Conservation (phyloP, 352 stramenopile genomes). For the Pythium pectinolyticum region DNA sequence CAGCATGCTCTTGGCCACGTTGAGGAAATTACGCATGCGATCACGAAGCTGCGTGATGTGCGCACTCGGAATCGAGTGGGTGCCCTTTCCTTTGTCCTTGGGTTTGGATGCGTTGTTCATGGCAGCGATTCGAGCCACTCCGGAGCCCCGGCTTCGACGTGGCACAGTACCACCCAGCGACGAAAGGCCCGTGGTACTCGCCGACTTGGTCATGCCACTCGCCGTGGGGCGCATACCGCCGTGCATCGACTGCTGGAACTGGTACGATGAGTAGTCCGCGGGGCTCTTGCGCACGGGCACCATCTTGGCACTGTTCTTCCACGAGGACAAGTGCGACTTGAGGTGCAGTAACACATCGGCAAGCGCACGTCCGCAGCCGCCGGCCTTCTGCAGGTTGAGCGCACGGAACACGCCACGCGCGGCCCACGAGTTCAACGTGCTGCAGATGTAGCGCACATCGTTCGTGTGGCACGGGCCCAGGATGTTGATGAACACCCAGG, state of each 20-base stretch:
- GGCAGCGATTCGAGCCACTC: conserved; percentile 77
- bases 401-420: conserved; percentile 76
- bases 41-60: conserved; percentile 93
- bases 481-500: conserved; percentile 94
- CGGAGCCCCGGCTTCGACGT: conserved; percentile 75
- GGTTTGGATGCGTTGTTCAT: conserved; percentile 79
- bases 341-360: conserved; percentile 72
- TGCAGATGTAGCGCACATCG: conserved; percentile 93
- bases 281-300: conserved; percentile 82
- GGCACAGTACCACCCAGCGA: conserved; percentile 73
- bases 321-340: conserved; percentile 54
- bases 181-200: conserved; percentile 83
- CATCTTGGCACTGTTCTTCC: conserved; percentile 80
- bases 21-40: conserved; percentile 93
- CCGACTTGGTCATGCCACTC: conserved; percentile 81
- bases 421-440: conserved; percentile 78
- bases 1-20: conserved; percentile 89
- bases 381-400: conserved; percentile 72
- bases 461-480: conserved; percentile 94
- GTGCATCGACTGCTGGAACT: conserved; percentile 56
- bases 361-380: conserved; percentile 59
- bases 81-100: conserved; percentile 50
- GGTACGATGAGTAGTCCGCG: conserved; percentile 82
- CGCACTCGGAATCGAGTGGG: conserved; percentile 73
- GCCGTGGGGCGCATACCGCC: conserved; percentile 35